Percentiles rank a stretch among this genome's conserved stretches.
Conservation (phyloP, 2,329 filamentous ascomycete genomes). For the Colletotrichum musicola region DNA sequence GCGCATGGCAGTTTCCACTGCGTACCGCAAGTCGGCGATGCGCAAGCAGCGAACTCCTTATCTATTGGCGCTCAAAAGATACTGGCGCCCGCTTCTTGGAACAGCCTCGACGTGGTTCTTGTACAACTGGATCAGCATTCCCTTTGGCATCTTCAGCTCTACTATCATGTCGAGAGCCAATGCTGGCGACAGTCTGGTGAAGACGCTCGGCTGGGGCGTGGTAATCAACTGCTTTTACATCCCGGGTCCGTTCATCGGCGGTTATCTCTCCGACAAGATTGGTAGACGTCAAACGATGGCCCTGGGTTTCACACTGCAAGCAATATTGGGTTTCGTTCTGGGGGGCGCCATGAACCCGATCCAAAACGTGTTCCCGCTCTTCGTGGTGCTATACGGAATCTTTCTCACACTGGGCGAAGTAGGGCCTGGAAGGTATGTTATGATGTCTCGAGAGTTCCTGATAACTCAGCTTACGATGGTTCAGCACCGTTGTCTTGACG, state of each 20-base stretch:
- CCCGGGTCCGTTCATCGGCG: conserved; percentile 61
- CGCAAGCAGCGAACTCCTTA: conserved; percentile 61
- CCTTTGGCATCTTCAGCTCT: conserved; percentile 67
- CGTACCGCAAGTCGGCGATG: conserved; percentile 61
- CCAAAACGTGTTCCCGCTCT: conserved; percentile 61
- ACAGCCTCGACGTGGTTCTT: conserved; percentile 63
- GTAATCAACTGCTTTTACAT: conserved; percentile 65
- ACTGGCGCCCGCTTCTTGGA: conserved; percentile 63
- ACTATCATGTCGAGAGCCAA: conserved; percentile 62
- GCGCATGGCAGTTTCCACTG: conserved; percentile 63
- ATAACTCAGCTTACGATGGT: neutral
- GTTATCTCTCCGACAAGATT: conserved; percentile 61
- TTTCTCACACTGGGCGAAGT: conserved; percentile 63
- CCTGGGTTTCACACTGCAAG: conserved; percentile 60
- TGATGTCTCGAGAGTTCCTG: neutral
- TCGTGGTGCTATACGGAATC: conserved; percentile 64
- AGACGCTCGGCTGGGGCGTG: conserved; percentile 58
- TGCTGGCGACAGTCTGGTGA: conserved; percentile 53
- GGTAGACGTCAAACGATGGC: conserved; percentile 64
- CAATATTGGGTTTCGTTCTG: conserved; percentile 61
- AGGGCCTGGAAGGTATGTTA: conserved; percentile 58
- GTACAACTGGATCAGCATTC: conserved; percentile 67
- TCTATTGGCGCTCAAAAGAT: conserved; percentile 58
- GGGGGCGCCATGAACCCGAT: conserved; percentile 60
- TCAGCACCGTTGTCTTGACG: conserved; percentile 53